phyloP scores from a whole-genome alignment of 202 grass and related monocot species.

The Schoenoplectus tabernaemontani region DNA sequence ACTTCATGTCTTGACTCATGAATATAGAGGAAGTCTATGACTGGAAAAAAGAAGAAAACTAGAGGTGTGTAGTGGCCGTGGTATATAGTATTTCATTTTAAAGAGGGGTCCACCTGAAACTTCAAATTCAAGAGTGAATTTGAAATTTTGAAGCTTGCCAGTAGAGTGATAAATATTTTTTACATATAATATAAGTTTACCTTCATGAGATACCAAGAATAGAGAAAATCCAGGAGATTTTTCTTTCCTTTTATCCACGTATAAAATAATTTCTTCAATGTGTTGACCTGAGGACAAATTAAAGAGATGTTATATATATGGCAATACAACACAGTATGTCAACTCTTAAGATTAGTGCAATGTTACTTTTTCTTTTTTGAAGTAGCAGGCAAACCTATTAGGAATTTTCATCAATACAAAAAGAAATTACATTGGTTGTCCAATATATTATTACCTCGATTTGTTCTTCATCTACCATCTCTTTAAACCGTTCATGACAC shows the following conservation, averaged over 20 bases:
- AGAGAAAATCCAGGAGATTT: conserved; percentile 81
- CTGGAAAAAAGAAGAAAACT: background rate
- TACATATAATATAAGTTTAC: conserved; percentile 17
- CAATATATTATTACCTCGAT: conserved; percentile 39
- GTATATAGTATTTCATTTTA: background rate
- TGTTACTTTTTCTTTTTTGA: no score
- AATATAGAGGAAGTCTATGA: background rate
- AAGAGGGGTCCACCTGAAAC: background rate
- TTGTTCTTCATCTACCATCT: conserved; percentile 60
- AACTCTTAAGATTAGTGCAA: no score
- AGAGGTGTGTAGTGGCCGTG: background rate
- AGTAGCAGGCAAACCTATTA: no score
- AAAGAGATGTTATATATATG: background rate
- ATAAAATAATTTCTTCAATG: conserved; percentile 77
- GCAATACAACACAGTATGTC: background rate
- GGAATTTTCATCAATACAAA: no score
- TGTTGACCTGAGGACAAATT: conserved; percentile 57
- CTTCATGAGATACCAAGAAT: conserved; percentile 92
- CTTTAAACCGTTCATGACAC: conserved; percentile 45
- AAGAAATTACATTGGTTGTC: no score
- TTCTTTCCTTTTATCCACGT: conserved; percentile 90
- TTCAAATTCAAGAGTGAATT: background rate
- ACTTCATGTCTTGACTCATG: background rate
- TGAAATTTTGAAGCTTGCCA: background rate
- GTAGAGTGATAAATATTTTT: background rate